phyloP scores from a whole-genome alignment of 352 stramenopile species.

The Phytophthora quininea region DNA sequence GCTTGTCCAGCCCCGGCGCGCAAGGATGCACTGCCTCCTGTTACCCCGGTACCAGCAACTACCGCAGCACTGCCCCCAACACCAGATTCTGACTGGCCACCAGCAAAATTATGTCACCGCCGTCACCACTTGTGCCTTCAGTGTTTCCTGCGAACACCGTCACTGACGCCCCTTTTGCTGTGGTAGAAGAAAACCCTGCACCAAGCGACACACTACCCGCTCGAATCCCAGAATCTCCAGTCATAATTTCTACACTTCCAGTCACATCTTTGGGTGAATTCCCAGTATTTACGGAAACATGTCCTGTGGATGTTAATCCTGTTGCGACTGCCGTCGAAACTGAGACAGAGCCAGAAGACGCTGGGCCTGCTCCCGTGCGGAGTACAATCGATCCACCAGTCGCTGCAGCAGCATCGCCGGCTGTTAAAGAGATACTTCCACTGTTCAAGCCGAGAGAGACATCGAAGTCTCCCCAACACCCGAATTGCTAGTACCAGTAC shows the following conservation, averaged over 20 bases:
- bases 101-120: slow-evolving; percentile 29
- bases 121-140: slow-evolving; percentile 24
- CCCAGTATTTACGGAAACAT: slow-evolving; percentile 25
- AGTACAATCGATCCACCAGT: slow-evolving; percentile 27
- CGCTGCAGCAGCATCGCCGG: slow-evolving; percentile 21
- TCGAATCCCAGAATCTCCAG: slow-evolving; percentile 24
- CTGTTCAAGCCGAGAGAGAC: slow-evolving; percentile 35
- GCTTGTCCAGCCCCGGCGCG: slow-evolving; percentile 27
- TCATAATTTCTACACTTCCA: slow-evolving; percentile 29
- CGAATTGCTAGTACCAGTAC: slow-evolving; percentile 36
- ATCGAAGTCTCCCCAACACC: slow-evolving; percentile 30
- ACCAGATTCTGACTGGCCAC: slow-evolving; percentile 26
- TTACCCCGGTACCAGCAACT: slow-evolving; percentile 25
- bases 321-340: slow-evolving; percentile 23
- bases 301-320: slow-evolving; percentile 19
- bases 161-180: slow-evolving; percentile 20
- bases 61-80: slow-evolving; percentile 22
- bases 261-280: slow-evolving; percentile 23
- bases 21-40: slow-evolving; percentile 30
- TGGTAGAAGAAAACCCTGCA: slow-evolving; percentile 19
- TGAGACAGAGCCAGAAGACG: slow-evolving; percentile 31
- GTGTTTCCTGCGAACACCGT: slow-evolving; percentile 24
- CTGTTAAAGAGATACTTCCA: slow-evolving; percentile 30
- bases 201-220: slow-evolving; percentile 32
- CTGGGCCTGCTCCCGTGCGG: slow-evolving; percentile 17